Evolutionary conservation across 2,329 filamentous ascomycete genomes (phyloP), one percentile per base, ranked within the genome.

Genomic region (Aspergillus unguis): DNA sequence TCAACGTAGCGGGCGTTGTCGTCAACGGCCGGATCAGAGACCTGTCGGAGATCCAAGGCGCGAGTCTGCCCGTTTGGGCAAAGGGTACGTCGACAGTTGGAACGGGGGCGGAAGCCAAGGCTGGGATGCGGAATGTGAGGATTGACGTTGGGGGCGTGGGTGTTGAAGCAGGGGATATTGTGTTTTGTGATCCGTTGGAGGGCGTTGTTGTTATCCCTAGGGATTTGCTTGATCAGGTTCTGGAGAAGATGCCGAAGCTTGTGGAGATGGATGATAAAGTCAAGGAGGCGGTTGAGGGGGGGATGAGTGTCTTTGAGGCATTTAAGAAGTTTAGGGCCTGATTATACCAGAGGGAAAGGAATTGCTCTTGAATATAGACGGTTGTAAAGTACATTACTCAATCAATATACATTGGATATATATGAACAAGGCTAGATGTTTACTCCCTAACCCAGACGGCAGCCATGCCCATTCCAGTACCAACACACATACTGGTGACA

Each of bases 401-500:
- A 49, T 50, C 50, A 54, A 44, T 48, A 48, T 52, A 56, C 32
- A 44, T 44, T 55, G 33, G 45, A 54, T 54, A 50, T 62, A 58
- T 47, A 17, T 17, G 17, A 17, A 17, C 17, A 17, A 17, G 17
- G 17, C 17, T 17, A 17, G 17, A 17, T 54, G 48, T 58, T 25
- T 90, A 95, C 79, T 96, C 92, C 3, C 90, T 89, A 60, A 96
- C 92, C 91, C 92, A 96, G 54, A 96, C 87, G 55, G 92, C 90
- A 52, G 91, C 92, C 90, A 96, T 95, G 48, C 92, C 92, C 94
- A 97, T 97, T 48, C 91, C 92, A 2, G 92, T 97, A 47, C 92
- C 94, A 45, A 97, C 77, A 71, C 94, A 99, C 94, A 97, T 97
- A 72, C 87, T 92, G 29, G 90, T 96, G 38, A 96, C 85, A 47